Conservation (phyloP, 2,329 filamentous ascomycete genomes). For the Botrytis aclada region DNA sequence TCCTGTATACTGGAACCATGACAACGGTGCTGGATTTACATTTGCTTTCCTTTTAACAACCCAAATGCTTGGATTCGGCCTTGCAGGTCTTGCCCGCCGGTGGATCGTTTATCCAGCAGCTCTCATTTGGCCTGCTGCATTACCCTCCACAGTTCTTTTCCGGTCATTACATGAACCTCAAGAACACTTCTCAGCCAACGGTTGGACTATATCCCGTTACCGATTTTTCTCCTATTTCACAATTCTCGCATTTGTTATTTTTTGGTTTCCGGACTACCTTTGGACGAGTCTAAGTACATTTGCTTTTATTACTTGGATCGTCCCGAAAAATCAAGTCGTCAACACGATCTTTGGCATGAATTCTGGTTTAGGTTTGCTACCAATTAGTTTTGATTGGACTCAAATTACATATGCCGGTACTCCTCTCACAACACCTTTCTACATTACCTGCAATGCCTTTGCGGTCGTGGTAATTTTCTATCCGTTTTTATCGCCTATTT, state of each 20-base stretch:
- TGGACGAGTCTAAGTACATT: conserved; percentile 48
- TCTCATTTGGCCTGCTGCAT: conserved; percentile 50
- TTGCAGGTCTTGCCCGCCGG: conserved; percentile 49
- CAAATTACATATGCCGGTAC: conserved; percentile 38
- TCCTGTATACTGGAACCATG: conserved; percentile 50
- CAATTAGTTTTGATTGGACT: conserved; percentile 47
- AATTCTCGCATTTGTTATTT: conserved; percentile 49
- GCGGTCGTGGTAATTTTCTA: neutral
- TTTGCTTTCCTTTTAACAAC: conserved; percentile 49
- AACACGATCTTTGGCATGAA: conserved; percentile 40
- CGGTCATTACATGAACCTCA: conserved; percentile 44
- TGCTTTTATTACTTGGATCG: conserved; percentile 54
- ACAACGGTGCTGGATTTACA: conserved; percentile 47
- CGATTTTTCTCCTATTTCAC: conserved; percentile 47
- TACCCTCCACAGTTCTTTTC: conserved; percentile 49
- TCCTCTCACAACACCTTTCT: conserved; percentile 53
- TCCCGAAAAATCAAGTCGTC: conserved; percentile 43
- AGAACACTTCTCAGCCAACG: conserved; percentile 39
- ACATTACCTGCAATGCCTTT: conserved; percentile 2
- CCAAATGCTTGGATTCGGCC: conserved; percentile 55
- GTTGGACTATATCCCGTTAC: conserved; percentile 46
- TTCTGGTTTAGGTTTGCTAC: conserved; percentile 44
- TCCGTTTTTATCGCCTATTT: conserved; percentile 27
- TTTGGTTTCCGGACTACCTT: conserved; percentile 51
- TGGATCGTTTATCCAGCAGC: conserved; percentile 53